Evolutionary conservation across 345 rosid species (phyloP), one percentile per base, ranked within the genome.

Genomic region (Eucalyptus urophylla): DNA sequence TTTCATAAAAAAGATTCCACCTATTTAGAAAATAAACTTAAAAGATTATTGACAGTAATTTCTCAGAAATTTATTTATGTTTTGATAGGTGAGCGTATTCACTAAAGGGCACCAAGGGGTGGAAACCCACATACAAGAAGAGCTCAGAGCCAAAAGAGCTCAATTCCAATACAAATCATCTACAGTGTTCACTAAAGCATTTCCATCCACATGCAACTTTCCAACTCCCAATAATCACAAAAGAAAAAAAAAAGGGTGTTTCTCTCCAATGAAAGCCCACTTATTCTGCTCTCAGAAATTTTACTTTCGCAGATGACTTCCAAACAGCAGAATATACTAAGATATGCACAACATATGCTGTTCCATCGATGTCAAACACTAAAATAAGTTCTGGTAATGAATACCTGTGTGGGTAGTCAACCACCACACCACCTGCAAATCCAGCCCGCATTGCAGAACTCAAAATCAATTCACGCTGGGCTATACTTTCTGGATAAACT

Each of bases 341-440:
- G n/a, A 86, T 9, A 86, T 86, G 37, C 88, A 67, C 19, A 29
- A 45, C 89, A 40, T 43, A 47, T 43, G 6, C 9, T 16, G 21
- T 62, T 67, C 44, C 40, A 45, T 22, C 5, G 1, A 80, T 40
- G 45, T 86, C 45, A 7, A 58, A 62, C 22, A 50, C 86, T 40
- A 17, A 86, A 85, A 12, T 15, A 24, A 49, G 43, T 8, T 31
- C 15, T 17, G 11, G 44, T 62, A 31, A 67, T 69, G n/a, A 31
- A 54, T 93, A 98, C 99, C 99, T 98, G 92, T 95, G 98, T 6
- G 99, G 99, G 90, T 89, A 98, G 89, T 98, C 99, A 51, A 97
- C 94, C 89, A 98, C 98, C 85, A 98, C 95, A 33, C 99, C 98
- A 80, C 99, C 98, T 49, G 98, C 95, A 91, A 98, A 98, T 85